Conservation (phyloP, 805 yeast genomes). For the Pichia ethanolica region DNA sequence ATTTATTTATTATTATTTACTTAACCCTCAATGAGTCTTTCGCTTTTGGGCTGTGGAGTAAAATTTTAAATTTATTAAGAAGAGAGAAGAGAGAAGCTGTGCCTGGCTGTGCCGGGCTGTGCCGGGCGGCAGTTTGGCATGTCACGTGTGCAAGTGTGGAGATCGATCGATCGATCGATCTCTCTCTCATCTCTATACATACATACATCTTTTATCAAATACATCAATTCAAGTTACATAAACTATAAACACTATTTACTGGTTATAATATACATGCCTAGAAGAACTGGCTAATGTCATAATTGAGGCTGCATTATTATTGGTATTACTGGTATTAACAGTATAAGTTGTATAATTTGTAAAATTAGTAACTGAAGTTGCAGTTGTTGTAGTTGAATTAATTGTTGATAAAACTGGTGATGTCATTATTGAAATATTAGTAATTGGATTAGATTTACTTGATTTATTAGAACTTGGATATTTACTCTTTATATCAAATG, state of each 20-base stretch:
- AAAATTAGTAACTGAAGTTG: background rate
- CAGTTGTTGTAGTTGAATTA: background rate
- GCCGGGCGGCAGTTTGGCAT: too few species aligned
- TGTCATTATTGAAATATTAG: constrained; percentile 8
- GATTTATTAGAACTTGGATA: constrained; percentile 3
- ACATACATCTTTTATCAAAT: too few species aligned
- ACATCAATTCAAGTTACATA: too few species aligned
- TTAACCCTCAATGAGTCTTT: too few species aligned
- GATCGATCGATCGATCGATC: too few species aligned
- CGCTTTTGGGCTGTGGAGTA: too few species aligned
- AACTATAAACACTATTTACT: background rate
- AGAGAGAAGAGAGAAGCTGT: too few species aligned
- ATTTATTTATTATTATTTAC: too few species aligned
- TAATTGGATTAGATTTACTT: constrained; percentile 6
- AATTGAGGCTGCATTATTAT: constrained; percentile 1
- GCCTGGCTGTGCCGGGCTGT: too few species aligned
- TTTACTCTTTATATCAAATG: constrained; percentile 5
- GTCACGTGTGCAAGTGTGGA: too few species aligned
- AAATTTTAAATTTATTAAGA: too few species aligned
- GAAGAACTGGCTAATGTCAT: constrained; percentile 8
- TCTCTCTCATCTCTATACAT: too few species aligned
- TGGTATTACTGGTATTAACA: background rate
- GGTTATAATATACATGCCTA: background rate
- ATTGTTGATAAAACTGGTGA: constrained; percentile 2
- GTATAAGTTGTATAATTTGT: background rate